Conservation (phyloP, 2,329 filamentous ascomycete species). For the Curvularia spicifera region DNA sequence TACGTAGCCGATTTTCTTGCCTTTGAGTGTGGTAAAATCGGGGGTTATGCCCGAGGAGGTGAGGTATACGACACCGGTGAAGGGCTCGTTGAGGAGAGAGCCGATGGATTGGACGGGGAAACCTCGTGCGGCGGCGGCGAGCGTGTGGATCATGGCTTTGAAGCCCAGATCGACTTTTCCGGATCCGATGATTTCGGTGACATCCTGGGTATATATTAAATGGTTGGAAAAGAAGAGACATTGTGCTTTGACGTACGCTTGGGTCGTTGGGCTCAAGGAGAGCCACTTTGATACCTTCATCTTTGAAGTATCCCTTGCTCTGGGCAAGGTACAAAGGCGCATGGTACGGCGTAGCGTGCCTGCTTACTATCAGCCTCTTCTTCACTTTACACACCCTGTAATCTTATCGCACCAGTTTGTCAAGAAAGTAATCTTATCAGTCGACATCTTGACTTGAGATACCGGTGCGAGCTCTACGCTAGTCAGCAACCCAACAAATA, state of each 20-base stretch:
- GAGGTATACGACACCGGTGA: constrained; percentile 79
- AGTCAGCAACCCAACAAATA: constrained; percentile 33
- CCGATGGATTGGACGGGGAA: constrained; percentile 77
- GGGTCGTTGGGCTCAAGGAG: constrained; percentile 80
- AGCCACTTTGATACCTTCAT: constrained; percentile 78
- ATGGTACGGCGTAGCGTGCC: constrained; percentile 83
- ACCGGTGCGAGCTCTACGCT: constrained; percentile 52
- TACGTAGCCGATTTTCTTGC: constrained; percentile 79
- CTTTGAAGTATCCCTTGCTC: constrained; percentile 74
- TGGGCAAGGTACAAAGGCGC: constrained; percentile 79
- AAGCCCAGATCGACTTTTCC: constrained; percentile 79
- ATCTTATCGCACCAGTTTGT: constrained; percentile 72
- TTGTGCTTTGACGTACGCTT: constrained; percentile 56
- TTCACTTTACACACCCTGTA: background rate
- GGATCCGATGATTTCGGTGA: constrained; percentile 80
- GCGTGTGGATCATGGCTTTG: constrained; percentile 85
- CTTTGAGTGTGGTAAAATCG: constrained; percentile 76
- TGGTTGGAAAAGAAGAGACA: background rate
- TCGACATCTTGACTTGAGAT: constrained; percentile 67
- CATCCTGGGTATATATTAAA: constrained; percentile 58
- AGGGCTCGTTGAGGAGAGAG: constrained; percentile 78
- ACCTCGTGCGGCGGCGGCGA: constrained; percentile 76
- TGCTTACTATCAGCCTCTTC: constrained; percentile 44
- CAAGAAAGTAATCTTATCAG: constrained; percentile 84
- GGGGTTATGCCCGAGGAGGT: constrained; percentile 75